Conservation (phyloP, 306 rosid species). For the Vigna nakashimae region DNA sequence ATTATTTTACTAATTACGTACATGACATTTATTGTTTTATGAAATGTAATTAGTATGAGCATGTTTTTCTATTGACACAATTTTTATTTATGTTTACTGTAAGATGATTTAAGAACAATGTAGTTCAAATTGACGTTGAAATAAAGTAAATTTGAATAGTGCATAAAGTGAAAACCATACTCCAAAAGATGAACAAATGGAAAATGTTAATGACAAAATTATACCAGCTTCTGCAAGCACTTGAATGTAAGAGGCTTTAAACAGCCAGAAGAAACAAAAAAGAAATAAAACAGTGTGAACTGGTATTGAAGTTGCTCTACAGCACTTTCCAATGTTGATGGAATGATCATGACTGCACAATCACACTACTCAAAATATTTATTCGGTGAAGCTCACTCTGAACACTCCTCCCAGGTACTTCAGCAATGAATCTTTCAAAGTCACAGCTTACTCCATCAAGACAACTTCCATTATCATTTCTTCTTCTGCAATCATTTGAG, state of each 20-base stretch:
- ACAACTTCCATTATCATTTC: not conserved
- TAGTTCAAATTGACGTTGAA: too few relatives aligned
- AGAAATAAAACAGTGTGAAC: not conserved
- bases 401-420: slow-evolving; percentile 10
- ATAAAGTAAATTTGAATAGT: not conserved
- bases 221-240: too few relatives aligned
- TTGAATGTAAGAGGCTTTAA: too few relatives aligned
- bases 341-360: slow-evolving; percentile 4
- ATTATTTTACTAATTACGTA: too few relatives aligned
- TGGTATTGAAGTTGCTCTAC: slow-evolving; percentile 6
- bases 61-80: too few relatives aligned
- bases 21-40: too few relatives aligned
- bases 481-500: slow-evolving; percentile 17
- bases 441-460: not conserved
- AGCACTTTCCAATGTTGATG: not conserved
- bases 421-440: slow-evolving; percentile 19
- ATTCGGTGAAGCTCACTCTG: slow-evolving; percentile 11
- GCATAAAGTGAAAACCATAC: too few relatives aligned
- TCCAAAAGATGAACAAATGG: not conserved
- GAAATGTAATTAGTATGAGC: too few relatives aligned
- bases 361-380: not conserved
- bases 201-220: too few relatives aligned
- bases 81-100: too few relatives aligned
- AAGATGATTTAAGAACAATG: too few relatives aligned
- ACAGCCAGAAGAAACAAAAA: not conserved